Evolutionary conservation across 768 basidiomycete species (phyloP).

Genomic region (Tylopilus sp.): DNA sequence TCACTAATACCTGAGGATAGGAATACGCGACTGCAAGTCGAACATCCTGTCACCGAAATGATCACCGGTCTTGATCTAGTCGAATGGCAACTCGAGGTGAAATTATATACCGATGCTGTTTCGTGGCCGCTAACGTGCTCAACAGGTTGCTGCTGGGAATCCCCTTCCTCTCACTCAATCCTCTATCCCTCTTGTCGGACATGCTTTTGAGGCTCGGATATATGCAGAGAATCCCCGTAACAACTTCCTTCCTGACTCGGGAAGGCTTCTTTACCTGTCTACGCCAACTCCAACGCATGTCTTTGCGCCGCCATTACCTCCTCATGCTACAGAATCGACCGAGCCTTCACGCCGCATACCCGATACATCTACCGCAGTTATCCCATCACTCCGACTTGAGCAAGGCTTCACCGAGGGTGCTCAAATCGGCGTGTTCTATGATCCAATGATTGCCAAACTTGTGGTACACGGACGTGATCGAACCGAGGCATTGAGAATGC

Average conservation of each 20-base stretch:
- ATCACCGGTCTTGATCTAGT: slow-evolving; percentile 92
- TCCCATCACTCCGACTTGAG: slow-evolving; percentile 76
- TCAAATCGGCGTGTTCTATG: slow-evolving; percentile 85
- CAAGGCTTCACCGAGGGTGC: slow-evolving; percentile 82
- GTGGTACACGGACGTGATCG: slow-evolving; percentile 86
- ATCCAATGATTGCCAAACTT: slow-evolving; percentile 90
- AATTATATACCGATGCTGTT: neutral
- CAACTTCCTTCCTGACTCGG: slow-evolving; percentile 90
- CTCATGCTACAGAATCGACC: slow-evolving; percentile 25
- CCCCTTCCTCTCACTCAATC: slow-evolving; percentile 74
- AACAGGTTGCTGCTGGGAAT: slow-evolving; percentile 84
- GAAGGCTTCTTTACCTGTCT: slow-evolving; percentile 73
- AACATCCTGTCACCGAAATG: slow-evolving; percentile 95
- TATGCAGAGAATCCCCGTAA: slow-evolving; percentile 95
- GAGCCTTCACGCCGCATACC: slow-evolving; percentile 23
- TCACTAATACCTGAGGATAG: slow-evolving; percentile 32
- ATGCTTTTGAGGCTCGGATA: slow-evolving; percentile 92
- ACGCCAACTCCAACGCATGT: slow-evolving; percentile 71
- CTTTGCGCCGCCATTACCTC: slow-evolving; percentile 50
- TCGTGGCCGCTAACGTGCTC: neutral
- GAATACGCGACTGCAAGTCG: slow-evolving; percentile 85
- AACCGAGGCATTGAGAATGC: slow-evolving; percentile 75
- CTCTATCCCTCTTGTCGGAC: slow-evolving; percentile 82
- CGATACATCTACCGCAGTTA: slow-evolving; percentile 27
- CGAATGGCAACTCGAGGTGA: slow-evolving; percentile 89